phyloP scores from a whole-genome alignment of 2,329 filamentous ascomycete species.

The Juglanconis juglandina region DNA sequence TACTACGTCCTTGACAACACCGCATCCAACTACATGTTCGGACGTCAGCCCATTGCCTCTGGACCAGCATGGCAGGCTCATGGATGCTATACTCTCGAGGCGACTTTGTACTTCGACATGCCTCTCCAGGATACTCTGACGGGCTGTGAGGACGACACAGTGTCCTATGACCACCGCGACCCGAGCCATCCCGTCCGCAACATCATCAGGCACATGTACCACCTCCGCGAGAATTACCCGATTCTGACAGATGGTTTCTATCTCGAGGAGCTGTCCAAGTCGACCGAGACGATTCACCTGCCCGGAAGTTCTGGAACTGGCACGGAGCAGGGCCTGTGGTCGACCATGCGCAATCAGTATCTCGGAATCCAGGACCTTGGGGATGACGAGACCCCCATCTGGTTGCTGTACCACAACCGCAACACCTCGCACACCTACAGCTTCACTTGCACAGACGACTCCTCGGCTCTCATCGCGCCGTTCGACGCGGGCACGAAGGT shows the following conservation, averaged over 20 bases:
- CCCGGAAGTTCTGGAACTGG: slow-evolving; percentile 49
- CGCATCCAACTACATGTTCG: slow-evolving; percentile 62
- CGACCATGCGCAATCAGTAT: slow-evolving; percentile 52
- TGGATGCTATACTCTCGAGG: slow-evolving; percentile 58
- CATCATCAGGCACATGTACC: slow-evolving; percentile 58
- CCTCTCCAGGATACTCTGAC: slow-evolving; percentile 50
- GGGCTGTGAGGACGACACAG: slow-evolving; percentile 53
- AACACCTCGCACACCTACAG: slow-evolving; percentile 50
- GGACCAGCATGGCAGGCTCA: slow-evolving; percentile 62
- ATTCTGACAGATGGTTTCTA: slow-evolving; percentile 59
- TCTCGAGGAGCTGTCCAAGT: slow-evolving; percentile 53
- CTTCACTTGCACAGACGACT: slow-evolving; percentile 40
- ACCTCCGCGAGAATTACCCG: slow-evolving; percentile 54
- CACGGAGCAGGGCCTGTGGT: slow-evolving; percentile 56
- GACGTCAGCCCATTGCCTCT: slow-evolving; percentile 59
- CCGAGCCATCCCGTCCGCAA: slow-evolving; percentile 60
- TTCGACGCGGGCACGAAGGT: slow-evolving; percentile 53
- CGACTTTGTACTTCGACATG: slow-evolving; percentile 55
- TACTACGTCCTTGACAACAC: slow-evolving; percentile 64
- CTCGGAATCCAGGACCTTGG: slow-evolving; percentile 37
- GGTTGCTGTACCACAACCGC: slow-evolving; percentile 49
- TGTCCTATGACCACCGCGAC: slow-evolving; percentile 60
- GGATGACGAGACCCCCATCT: slow-evolving; percentile 43
- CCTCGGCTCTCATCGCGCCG: slow-evolving; percentile 51
- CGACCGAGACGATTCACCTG: slow-evolving; percentile 48